Conservation (phyloP, 768 basidiomycete species). For the Steccherinum ochraceum region DNA sequence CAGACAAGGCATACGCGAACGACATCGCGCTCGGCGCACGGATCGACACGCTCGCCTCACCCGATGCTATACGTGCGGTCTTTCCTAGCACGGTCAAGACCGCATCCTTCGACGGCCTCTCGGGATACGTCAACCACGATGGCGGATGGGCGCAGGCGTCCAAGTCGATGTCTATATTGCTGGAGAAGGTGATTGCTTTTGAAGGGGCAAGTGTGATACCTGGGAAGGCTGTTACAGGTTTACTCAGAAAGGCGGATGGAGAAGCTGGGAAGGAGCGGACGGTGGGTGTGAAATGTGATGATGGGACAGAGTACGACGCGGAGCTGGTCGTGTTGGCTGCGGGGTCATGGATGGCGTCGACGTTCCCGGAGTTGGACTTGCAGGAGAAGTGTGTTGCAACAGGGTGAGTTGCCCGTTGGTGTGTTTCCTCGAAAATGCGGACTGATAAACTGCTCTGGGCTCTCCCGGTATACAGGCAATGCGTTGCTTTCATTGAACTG, state of each 20-base stretch:
- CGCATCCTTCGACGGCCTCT: slow-evolving; percentile 28
- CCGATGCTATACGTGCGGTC: slow-evolving; percentile 34
- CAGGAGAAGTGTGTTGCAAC: slow-evolving; percentile 60
- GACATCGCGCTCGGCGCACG: slow-evolving; percentile 53
- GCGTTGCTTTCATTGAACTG: slow-evolving; percentile 73
- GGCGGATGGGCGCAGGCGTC: slow-evolving; percentile 84
- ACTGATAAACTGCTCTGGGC: neutral
- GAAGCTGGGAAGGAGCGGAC: too few relatives aligned
- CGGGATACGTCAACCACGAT: slow-evolving; percentile 68
- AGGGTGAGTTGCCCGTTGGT: slow-evolving; percentile 46
- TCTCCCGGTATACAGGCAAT: slow-evolving; percentile 48
- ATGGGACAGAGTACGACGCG: slow-evolving; percentile 50
- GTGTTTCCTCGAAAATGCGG: neutral
- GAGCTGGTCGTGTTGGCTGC: slow-evolving; percentile 64
- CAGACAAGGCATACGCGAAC: slow-evolving; percentile 52
- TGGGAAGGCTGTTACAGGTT: slow-evolving; percentile 49
- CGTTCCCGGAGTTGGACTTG: slow-evolving; percentile 57
- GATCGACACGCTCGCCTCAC: slow-evolving; percentile 33
- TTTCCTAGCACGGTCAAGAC: slow-evolving; percentile 40
- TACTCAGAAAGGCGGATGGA: slow-evolving; percentile 32
- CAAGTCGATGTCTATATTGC: slow-evolving; percentile 52
- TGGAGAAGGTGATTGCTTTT: slow-evolving; percentile 46
- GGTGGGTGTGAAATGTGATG: slow-evolving; percentile 54
- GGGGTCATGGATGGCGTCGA: slow-evolving; percentile 82
- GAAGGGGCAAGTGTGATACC: slow-evolving; percentile 52